These are phyloP conservation scores for Hanseniaspora mollemarum DNA, from an alignment of 805 yeast genomes.

Conservation along the genomic window DNA sequence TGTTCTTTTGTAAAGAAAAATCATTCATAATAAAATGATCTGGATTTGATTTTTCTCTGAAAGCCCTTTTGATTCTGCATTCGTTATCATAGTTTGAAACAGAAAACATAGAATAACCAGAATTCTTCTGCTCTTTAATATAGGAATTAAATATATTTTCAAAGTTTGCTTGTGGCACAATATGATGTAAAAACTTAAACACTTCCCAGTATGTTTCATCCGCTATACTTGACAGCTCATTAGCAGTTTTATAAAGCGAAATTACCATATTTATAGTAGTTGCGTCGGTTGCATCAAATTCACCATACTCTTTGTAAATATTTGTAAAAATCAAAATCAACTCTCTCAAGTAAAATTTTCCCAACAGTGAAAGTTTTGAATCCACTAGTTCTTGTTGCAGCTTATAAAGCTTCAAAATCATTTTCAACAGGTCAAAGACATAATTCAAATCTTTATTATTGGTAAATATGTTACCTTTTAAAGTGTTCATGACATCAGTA, in stretches of 20 bases:
- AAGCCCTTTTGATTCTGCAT: not conserved
- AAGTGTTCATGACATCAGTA: not conserved
- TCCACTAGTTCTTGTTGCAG: not conserved
- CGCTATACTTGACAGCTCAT: not conserved
- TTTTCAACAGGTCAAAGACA: not conserved
- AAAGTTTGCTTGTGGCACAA: not conserved
- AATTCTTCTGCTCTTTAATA: not conserved
- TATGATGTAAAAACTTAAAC: not conserved
- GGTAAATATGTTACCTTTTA: slow-evolving; percentile 5
- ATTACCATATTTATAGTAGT: not conserved
- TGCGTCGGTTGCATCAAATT: not conserved
- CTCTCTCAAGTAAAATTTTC: not conserved
- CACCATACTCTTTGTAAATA: slow-evolving; percentile 11
- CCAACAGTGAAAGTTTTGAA: not conserved
- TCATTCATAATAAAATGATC: slow-evolving; percentile 2
- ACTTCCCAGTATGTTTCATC: slow-evolving; percentile 6
- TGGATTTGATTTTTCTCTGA: not conserved
- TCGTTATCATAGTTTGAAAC: not conserved
- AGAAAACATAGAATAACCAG: not conserved
- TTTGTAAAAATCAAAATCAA: slow-evolving; percentile 2
- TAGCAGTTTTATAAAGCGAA: slow-evolving; percentile 4
- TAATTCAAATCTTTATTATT: not conserved
- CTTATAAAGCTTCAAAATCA: not conserved
- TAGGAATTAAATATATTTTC: not conserved
- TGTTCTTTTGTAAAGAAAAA: not conserved